Base-by-base conservation (phyloP, 2,329 filamentous ascomycete species). In the Neofusicoccum kwambonambiense region DNA sequence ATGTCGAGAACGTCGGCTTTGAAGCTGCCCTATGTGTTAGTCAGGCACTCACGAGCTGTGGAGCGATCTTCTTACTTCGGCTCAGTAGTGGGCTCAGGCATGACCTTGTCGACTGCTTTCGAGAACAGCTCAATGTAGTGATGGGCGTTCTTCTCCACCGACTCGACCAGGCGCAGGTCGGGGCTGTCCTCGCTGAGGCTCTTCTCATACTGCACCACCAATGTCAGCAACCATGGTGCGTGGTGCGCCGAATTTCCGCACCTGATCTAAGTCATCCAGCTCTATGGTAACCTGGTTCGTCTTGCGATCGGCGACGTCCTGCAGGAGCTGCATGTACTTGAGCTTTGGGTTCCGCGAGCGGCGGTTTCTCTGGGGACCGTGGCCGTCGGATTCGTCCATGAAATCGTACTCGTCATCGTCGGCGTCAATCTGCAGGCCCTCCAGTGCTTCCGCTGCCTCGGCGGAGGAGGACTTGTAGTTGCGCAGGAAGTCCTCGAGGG, bases 1-100 rank as follows among this genome's bases (percentile, higher is more conserved):
- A 99, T 92, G 78, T 99, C 95, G 49, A 99, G 85, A 9, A 98
- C 93, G 78, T 99, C 95, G 74, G 97, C 93, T 78, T 98, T 98
- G 84, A 97, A 98, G 70, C 90, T 92, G 70, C 15, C 6, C 12
- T 8, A 12, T 13, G 12, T 3, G 4, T 60, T 9, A 54, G n/a
- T 15, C 34, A n/a, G n/a, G 17, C 12, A 13, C 12, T 35, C n/a
- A 13, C 5, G 15, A 13, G n/a, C n/a, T n/a, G 9, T 11, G 41
- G 8, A 11, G 6, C 4, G 5, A 22, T 8, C 34, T 15, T 74
- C 87, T 70, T 84, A 92, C 86, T 86, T 93, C 69, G 94, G 85
- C 69, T 97, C 92, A 62, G 83, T 84, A 13, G 87, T 90, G 45
- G 93, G 90, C 67, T 86, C 83, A 0, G 95, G 95, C 85, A 99